Evolutionary conservation across 306 rosid genomes (phyloP), one percentile per base, ranked within the genome.

Genomic region (Cicer yamashitae): DNA sequence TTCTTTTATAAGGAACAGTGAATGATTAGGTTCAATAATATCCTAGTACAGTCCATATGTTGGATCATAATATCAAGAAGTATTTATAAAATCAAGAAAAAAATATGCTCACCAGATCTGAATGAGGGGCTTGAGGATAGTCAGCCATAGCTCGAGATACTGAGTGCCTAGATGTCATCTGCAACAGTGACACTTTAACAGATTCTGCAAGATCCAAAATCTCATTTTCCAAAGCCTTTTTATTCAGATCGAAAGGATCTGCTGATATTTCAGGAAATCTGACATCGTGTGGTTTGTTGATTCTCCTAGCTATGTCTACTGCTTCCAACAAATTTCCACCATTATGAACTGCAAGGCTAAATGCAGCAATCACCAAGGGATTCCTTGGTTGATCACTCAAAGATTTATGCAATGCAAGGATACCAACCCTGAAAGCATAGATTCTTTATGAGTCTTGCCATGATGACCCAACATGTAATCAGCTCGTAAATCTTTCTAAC

Each of bases 271-370:
- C 98, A 45, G 76, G 83, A 85, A 91, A 90, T 74, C 87, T 83
- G 18, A 8, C 70, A 79, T 86, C 91, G 45, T 83, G 88, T 10
- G 83, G 80, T 71, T 82, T 81, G 8, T 76, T 67, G 71, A 91
- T 88, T 67, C 81, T 88, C 87, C 77, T 86, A 39, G 93, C 93
- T 83, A 94, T 90, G 73, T 71, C 75, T 67, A 87, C 64, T 18
- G 97, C 96, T 87, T 94, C 94, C 40, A 15, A 18, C 40, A 90
- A 63, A 85, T 90, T 87, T 53, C 98, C 98, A 45, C 96, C 96
- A 70, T 85, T 94, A 85, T 91, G 87, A 47, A 91, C 77, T 58
- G 92, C 88, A 84, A 94, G 88, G 81, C 93, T 58, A 81, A 91
- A 89, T 80, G 96, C 94, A 73, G 98, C 97, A 77, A 88, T 87